These are phyloP conservation scores for Aspergillus texensis DNA, from an alignment of 2,329 filamentous ascomycete genomes.

Conservation along the genomic window DNA sequence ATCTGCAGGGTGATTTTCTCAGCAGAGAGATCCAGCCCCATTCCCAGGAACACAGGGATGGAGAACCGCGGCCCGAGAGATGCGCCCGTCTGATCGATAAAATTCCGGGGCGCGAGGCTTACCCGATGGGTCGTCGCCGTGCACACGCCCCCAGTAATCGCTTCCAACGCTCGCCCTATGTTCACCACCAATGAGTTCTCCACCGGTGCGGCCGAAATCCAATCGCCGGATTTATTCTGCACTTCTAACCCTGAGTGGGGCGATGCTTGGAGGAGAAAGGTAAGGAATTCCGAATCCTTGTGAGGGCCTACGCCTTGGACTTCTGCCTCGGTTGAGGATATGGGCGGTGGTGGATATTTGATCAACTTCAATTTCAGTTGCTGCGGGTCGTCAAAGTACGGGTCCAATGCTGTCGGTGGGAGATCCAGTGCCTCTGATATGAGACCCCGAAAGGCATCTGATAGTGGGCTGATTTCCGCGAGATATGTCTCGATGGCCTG, in stretches of 20 bases:
- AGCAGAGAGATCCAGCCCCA: conserved; percentile 35
- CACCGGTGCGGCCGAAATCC: conserved; percentile 50
- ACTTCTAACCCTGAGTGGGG: conserved; percentile 51
- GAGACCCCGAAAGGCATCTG: conserved; percentile 30
- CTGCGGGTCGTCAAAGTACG: conserved; percentile 37
- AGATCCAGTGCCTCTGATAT: conserved; percentile 39
- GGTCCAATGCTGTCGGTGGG: conserved; percentile 29
- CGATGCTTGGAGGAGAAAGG: conserved; percentile 51
- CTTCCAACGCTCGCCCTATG: conserved; percentile 45
- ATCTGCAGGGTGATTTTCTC: conserved; percentile 34
- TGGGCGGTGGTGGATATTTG: conserved; percentile 46
- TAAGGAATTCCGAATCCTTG: conserved; percentile 55
- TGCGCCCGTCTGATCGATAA: conserved; percentile 23
- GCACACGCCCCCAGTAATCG: conserved; percentile 39
- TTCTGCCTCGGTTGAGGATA: conserved; percentile 23
- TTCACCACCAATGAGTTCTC: conserved; percentile 53
- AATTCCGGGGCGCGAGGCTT: conserved; percentile 31
- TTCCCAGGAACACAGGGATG: conserved; percentile 40
- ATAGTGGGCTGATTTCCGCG: conserved; percentile 27
- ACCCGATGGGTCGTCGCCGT: conserved; percentile 42
- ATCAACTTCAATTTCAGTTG: conserved; percentile 43
- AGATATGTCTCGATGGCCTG: conserved; percentile 33
- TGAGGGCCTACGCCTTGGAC: conserved; percentile 49
- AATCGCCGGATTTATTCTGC: conserved; percentile 49
- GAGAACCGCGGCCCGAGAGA: conserved; percentile 38